Evolutionary conservation across 2,329 filamentous ascomycete genomes (phyloP).

Genomic region (Tolypocladium tropicale): DNA sequence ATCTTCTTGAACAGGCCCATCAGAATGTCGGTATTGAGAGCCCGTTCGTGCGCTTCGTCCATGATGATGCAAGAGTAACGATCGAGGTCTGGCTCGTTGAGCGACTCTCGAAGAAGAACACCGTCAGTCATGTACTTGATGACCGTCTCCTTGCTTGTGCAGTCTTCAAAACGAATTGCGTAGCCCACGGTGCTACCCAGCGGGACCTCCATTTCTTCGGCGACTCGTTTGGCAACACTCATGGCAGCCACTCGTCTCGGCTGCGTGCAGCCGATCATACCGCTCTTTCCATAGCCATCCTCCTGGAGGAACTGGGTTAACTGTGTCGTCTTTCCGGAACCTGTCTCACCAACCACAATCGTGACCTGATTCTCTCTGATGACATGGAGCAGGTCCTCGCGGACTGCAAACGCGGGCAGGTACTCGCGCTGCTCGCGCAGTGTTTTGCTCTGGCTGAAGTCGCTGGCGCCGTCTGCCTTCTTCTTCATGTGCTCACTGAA

Average conservation of each 20-base stretch:
- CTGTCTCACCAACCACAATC: constrained; percentile 94
- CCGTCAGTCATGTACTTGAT: constrained; percentile 99
- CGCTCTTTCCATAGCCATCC: constrained; percentile 79
- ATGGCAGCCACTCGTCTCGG: constrained; percentile 94
- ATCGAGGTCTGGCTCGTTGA: constrained; percentile 87
- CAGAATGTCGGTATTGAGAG: constrained; percentile 90
- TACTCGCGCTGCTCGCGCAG: constrained; percentile 86
- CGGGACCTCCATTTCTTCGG: constrained; percentile 94
- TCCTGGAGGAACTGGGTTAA: constrained; percentile 93
- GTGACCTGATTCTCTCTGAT: constrained; percentile 96
- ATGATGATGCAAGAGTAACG: constrained; percentile 98
- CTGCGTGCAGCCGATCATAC: constrained; percentile 94
- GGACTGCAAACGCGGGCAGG: constrained; percentile 88
- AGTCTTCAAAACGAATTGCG: constrained; percentile 96
- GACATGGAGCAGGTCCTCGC: constrained; percentile 83
- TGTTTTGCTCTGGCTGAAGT: constrained; percentile 87
- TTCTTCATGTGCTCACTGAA: constrained; percentile 90
- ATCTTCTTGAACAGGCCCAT: constrained; percentile 99
- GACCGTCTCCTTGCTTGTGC: constrained; percentile 85
- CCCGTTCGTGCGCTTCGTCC: constrained; percentile 97
- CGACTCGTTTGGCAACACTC: constrained; percentile 97
- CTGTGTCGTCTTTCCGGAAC: constrained; percentile 95
- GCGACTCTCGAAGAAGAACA: constrained; percentile 82
- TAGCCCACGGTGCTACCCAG: constrained; percentile 86
- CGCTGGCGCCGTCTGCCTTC: constrained; percentile 73